phyloP scores from a whole-genome alignment of 1,284 basidiomycete genomes.

The Ustilago bromivora region DNA sequence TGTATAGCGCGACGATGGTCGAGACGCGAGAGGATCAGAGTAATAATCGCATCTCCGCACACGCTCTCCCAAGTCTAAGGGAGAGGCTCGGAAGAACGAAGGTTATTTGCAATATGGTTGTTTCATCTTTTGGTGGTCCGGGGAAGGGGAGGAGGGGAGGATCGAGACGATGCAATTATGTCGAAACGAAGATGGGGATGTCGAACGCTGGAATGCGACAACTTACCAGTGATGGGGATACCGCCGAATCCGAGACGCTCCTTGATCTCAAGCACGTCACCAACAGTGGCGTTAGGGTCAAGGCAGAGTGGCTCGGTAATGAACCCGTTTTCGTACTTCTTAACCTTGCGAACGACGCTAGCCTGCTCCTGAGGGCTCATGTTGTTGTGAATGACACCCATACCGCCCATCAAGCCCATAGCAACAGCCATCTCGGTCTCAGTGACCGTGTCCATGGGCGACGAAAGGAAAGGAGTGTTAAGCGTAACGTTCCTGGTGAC shows the following conservation, averaged over 20 bases:
- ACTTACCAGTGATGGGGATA: slow-evolving; percentile 94
- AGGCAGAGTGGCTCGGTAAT: slow-evolving; percentile 88
- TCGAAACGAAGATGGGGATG: not conserved
- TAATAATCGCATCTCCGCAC: slow-evolving; percentile 75
- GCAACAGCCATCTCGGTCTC: slow-evolving; percentile 94
- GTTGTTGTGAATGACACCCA: slow-evolving; percentile 99
- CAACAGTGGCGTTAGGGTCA: slow-evolving; percentile 82
- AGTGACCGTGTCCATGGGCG: slow-evolving; percentile 99
- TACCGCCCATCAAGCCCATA: slow-evolving; percentile 79
- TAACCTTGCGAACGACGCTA: slow-evolving; percentile 95
- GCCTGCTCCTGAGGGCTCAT: slow-evolving; percentile 89
- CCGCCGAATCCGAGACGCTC: slow-evolving; percentile 92
- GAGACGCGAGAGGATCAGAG: slow-evolving; percentile 65
- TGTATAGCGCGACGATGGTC: not conserved
- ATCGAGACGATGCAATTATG: not conserved
- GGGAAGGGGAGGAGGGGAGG: not conserved
- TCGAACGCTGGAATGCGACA: not conserved
- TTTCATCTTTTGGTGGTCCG: slow-evolving; percentile 36
- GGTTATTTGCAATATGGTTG: slow-evolving; percentile 73
- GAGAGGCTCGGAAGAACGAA: slow-evolving; percentile 85
- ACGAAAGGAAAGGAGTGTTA: slow-evolving; percentile 96
- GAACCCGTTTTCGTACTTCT: slow-evolving; percentile 96
- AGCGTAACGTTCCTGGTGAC: slow-evolving; percentile 92
- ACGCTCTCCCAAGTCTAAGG: slow-evolving; percentile 78
- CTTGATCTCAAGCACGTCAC: slow-evolving; percentile 94